Evolutionary conservation across 2,329 filamentous ascomycete genomes (phyloP).

Genomic region (Pseudocercospora ulei): DNA sequence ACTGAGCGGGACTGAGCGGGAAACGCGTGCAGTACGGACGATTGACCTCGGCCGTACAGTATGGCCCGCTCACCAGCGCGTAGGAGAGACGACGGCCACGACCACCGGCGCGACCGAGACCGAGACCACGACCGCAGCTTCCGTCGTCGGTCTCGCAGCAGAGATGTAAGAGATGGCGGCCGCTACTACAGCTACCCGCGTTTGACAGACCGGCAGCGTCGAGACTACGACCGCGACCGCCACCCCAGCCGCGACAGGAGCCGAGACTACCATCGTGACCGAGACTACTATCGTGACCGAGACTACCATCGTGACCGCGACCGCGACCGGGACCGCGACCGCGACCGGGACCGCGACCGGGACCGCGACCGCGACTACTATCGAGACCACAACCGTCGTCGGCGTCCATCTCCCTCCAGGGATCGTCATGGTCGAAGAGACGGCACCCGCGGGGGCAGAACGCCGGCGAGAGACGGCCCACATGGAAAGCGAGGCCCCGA

Average conservation of each 20-base stretch:
- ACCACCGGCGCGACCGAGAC: slow-evolving; percentile 21
- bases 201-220: slow-evolving; percentile 13
- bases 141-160: slow-evolving; percentile 8
- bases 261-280: neutral
- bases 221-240: slow-evolving; percentile 9
- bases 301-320: slow-evolving; percentile 12
- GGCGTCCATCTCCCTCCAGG: slow-evolving; percentile 14
- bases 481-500: slow-evolving; percentile 46
- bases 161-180: slow-evolving; percentile 9
- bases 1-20: slow-evolving; percentile 5
- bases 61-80: slow-evolving; percentile 27
- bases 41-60: slow-evolving; percentile 15
- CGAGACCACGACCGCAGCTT: slow-evolving; percentile 19
- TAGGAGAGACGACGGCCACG: slow-evolving; percentile 23
- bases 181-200: neutral
- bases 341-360: slow-evolving; percentile 20
- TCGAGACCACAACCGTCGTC: slow-evolving; percentile 22
- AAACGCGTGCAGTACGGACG: slow-evolving; percentile 15
- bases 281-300: neutral
- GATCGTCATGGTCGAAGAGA: slow-evolving; percentile 24
- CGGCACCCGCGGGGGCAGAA: slow-evolving; percentile 39
- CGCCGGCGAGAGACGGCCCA: slow-evolving; percentile 20
- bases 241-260: neutral
- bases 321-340: slow-evolving; percentile 17
- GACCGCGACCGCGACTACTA: slow-evolving; percentile 18